Base-by-base conservation (phyloP, 2,329 filamentous ascomycete genomes). In the Hymenoscyphus albidus region DNA sequence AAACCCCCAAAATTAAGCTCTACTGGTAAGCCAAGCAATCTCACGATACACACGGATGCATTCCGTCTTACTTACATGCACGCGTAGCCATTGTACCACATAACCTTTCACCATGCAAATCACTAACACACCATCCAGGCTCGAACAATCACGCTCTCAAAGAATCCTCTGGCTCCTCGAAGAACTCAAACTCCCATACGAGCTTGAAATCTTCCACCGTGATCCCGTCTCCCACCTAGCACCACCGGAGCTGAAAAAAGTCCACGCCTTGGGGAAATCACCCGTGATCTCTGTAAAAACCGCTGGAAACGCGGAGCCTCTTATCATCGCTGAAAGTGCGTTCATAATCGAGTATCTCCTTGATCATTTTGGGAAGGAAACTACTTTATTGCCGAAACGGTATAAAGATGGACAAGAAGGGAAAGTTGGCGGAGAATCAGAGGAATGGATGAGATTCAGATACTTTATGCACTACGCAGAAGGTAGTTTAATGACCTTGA, bases 221-320 rank as follows among this genome's bases (percentile, higher is more conserved):
- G 75, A 81, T 68, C 79, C 77, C 63, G 73, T 80, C 64, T 84
- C 88, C 63, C 83, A 80, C 71, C 80, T 91, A n/a, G 93, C 93
- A 0, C 91, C 92, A 3, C 80, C 86, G 0, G 89, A 91, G 72
- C 83, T 97, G 57, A 88, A 90, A 73, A 82, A 91, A 68, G 78
- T 96, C 44, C 92, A 97, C 73, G 89, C 92, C 0, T 82, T 97
- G 3, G 94, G 94, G 67, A 97, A 97, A 76, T 93, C 92, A 1
- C 94, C 94, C 0, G 79, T 94, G 54, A 79, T 98, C 69, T 85
- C 84, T 9, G 80, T 97, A 70, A 79, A 77, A n/a, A 75, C 80
- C 0, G 78, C 75, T 27, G 73, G 72, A 3, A 65, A 70, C 32
- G 72, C 63, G n/a, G 75, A 83, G 69, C 80, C 83, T 1, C 72